Evolutionary conservation across 2,329 filamentous ascomycete species (phyloP).

Genomic region (Tolypocladium cylindrosporum): DNA sequence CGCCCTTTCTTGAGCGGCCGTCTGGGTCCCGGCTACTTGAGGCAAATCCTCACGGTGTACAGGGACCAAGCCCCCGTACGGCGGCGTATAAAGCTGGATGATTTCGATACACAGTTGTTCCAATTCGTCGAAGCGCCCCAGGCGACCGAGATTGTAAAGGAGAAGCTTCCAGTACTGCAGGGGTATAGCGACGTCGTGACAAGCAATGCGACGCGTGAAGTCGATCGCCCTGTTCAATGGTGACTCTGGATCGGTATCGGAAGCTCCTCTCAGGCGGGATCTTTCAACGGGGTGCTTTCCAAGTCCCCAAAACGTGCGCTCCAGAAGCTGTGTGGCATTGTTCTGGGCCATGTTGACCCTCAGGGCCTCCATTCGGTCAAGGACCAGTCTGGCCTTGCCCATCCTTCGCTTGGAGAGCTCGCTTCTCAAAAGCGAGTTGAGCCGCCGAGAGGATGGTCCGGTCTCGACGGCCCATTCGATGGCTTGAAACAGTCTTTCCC

Average conservation of each 20-base stretch:
- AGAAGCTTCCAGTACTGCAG: slow-evolving; percentile 30
- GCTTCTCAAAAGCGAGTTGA: slow-evolving; percentile 12
- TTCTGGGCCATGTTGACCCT: slow-evolving; percentile 16
- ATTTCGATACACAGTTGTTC: slow-evolving; percentile 33
- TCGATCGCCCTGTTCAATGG: slow-evolving; percentile 20
- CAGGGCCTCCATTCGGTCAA: slow-evolving; percentile 22
- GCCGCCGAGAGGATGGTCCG: slow-evolving; percentile 10
- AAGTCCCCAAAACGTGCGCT: slow-evolving; percentile 15
- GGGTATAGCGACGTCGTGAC: slow-evolving; percentile 24
- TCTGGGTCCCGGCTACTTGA: background rate
- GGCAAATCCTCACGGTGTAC: slow-evolving; percentile 35
- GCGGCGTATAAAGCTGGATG: slow-evolving; percentile 25
- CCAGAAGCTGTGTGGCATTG: slow-evolving; percentile 16
- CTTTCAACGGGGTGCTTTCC: slow-evolving; percentile 14
- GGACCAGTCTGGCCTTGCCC: slow-evolving; percentile 13
- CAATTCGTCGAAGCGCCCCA: slow-evolving; percentile 33
- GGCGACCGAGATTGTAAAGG: slow-evolving; percentile 31
- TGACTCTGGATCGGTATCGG: slow-evolving; percentile 1
- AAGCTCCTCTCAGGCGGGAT: background rate
- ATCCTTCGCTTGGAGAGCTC: slow-evolving; percentile 9
- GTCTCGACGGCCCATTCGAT: slow-evolving; percentile 21
- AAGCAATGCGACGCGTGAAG: slow-evolving; percentile 15
- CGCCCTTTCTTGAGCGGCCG: background rate
- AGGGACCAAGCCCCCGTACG: slow-evolving; percentile 24
- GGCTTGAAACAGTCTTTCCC: slow-evolving; percentile 32